phyloP scores from a whole-genome alignment of 2,329 filamentous ascomycete genomes.

The Tolypocladium cylindrosporum region DNA sequence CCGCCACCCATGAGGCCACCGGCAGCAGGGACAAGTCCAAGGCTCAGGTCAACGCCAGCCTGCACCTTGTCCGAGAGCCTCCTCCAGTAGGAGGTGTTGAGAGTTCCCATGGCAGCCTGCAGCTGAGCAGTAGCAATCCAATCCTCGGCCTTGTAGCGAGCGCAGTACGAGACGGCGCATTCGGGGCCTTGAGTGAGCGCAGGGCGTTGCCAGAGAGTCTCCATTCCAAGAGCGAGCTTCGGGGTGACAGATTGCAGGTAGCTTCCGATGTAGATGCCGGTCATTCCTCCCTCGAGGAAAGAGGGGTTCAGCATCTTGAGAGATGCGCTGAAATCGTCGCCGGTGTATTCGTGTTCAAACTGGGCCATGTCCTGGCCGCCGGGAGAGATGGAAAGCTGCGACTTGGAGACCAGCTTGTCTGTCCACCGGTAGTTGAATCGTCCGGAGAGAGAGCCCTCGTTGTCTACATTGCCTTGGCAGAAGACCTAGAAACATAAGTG shows the following conservation, averaged over 20 bases:
- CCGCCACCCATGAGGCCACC: slow-evolving; percentile 67
- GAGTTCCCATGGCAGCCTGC: slow-evolving; percentile 67
- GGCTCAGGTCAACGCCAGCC: slow-evolving; percentile 87
- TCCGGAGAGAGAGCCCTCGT: slow-evolving; percentile 76
- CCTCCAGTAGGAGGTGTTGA: slow-evolving; percentile 92
- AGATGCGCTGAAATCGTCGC: slow-evolving; percentile 84
- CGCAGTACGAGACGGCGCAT: slow-evolving; percentile 80
- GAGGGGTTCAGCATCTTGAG: slow-evolving; percentile 96
- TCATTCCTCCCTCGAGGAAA: slow-evolving; percentile 79
- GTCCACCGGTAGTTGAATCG: slow-evolving; percentile 92
- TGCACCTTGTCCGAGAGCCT: slow-evolving; percentile 89
- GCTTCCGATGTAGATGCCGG: slow-evolving; percentile 90
- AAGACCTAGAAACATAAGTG: slow-evolving; percentile 55
- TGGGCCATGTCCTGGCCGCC: slow-evolving; percentile 80
- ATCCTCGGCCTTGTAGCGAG: slow-evolving; percentile 80
- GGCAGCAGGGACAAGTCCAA: slow-evolving; percentile 62
- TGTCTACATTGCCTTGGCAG: slow-evolving; percentile 91
- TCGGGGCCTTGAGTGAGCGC: slow-evolving; percentile 82
- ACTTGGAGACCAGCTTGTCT: slow-evolving; percentile 71
- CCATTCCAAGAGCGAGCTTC: slow-evolving; percentile 75
- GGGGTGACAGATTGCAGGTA: slow-evolving; percentile 92
- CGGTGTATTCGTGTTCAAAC: slow-evolving; percentile 91
- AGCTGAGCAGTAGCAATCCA: slow-evolving; percentile 91
- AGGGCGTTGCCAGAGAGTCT: slow-evolving; percentile 87
- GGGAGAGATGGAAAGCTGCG: slow-evolving; percentile 74